Evolutionary conservation across 2,329 filamentous ascomycete species (phyloP).

Genomic region (Microcyclosporella mali): DNA sequence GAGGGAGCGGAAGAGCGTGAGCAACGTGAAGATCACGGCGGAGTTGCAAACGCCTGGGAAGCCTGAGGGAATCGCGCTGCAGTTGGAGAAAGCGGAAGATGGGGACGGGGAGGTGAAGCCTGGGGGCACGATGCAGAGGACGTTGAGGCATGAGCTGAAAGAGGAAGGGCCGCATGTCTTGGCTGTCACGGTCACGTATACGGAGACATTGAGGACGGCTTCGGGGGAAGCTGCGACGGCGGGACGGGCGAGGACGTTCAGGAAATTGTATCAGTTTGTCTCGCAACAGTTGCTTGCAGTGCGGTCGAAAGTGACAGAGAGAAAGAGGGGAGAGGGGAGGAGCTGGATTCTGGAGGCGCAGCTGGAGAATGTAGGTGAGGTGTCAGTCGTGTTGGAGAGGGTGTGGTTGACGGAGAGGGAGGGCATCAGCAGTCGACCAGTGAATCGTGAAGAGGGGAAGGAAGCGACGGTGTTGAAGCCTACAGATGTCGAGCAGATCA

Average conservation of each 20-base stretch:
- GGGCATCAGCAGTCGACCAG: conserved; percentile 20
- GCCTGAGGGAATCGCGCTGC: conserved; percentile 57
- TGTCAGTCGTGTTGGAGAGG: conserved; percentile 68
- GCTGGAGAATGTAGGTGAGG: conserved; percentile 88
- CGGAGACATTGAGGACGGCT: conserved; percentile 57
- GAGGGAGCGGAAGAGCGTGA: conserved; percentile 49
- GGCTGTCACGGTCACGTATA: conserved; percentile 89
- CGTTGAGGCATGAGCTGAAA: conserved; percentile 80
- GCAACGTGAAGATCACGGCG: conserved; percentile 74
- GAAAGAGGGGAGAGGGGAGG: conserved; percentile 35
- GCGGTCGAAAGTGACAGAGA: conserved; percentile 73
- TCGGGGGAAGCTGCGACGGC: conserved; percentile 43
- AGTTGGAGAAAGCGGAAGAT: conserved; percentile 27
- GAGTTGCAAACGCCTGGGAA: conserved; percentile 92
- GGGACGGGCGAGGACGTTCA: conserved; percentile 71
- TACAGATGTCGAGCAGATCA: conserved; percentile 59
- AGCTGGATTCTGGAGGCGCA: conserved; percentile 83
- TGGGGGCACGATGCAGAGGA: conserved; percentile 68
- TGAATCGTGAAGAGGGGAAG: conserved; percentile 27
- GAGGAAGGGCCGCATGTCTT: conserved; percentile 93
- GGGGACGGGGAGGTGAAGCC: conserved; percentile 50
- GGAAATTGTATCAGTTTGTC: conserved; percentile 94
- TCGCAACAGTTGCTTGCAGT: conserved; percentile 87
- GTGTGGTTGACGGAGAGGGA: conserved; percentile 27
- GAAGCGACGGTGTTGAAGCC: conserved; percentile 48